Base-by-base conservation (phyloP, 345 rosid genomes). In the Eucalyptus erythrocorys region DNA sequence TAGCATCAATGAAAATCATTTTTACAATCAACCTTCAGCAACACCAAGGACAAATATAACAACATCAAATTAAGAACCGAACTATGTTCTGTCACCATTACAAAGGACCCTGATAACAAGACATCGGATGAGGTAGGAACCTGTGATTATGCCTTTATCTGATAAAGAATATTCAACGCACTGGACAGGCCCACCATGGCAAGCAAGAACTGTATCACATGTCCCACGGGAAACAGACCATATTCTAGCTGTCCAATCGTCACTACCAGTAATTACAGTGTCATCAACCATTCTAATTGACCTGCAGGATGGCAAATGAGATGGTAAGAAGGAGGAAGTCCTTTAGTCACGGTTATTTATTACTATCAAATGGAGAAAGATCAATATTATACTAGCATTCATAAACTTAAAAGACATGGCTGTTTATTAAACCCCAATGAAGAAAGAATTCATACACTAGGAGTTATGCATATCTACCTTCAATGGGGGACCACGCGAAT, bases 171-270 rank as follows among this genome's bases (percentile, higher is more conserved):
- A 97, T 87, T 98, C 99, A 14, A 98, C 99, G 88, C 95, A 91
- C 84, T 92, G 91, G 88, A 97, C 93, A 12, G 99, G 98, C 85
- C 99, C 99, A 87, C 98, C 99, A 91, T 98, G 99, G 91, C 99
- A 97, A 80, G 99, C 99, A 66, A 98, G 94, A 89, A 98, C 98
- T 53, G 97, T 96, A 87, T 97, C 97, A 87, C 99, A 96, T 53
- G 96, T 92, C 89, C 99, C 99, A 90, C 94, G 94, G 86, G 99
- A 94, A 90, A 98, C 95, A 86, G 99, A 95, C 99, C 99, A 98
- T 86, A 98, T 93, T 93, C 99, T 94, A 85, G 99, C 99, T 5
- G 99, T 98, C 99, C 99, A 98, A 90, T 98, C 99, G 93, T 98
- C 99, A 91, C 99, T 95, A 85, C 99, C 99, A 57, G 99, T 98